Conservation (phyloP, 371 early-diverging fungal genomes). For the Massospora cicadina region DNA sequence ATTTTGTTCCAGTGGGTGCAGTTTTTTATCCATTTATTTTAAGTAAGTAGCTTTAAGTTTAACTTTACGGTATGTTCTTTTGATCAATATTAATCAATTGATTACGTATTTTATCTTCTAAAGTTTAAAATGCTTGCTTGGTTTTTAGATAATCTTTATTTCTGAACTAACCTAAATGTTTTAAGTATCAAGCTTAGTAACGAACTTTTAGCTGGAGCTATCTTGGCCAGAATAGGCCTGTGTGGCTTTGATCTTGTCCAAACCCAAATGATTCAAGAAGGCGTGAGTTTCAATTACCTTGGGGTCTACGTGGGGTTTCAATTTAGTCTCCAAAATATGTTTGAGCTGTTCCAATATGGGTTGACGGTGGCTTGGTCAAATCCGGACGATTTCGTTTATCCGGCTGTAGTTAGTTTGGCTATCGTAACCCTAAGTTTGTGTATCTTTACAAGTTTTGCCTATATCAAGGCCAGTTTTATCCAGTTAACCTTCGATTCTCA, state of each 20-base stretch:
- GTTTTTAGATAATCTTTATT: too few species aligned
- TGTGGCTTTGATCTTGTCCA: neutral
- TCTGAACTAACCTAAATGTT: too few species aligned
- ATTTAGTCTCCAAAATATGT: neutral
- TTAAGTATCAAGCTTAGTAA: too few species aligned
- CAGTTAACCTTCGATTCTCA: too few species aligned
- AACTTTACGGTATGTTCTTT: too few species aligned
- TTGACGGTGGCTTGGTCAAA: neutral
- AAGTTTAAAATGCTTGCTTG: too few species aligned
- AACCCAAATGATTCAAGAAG: neutral
- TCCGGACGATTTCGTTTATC: neutral
- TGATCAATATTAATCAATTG: too few species aligned
- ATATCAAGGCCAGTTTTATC: neutral
- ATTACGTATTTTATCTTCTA: too few species aligned
- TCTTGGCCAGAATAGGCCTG: neutral
- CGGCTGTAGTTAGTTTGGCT: neutral
- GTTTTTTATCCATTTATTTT: too few species aligned
- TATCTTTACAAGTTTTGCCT: neutral
- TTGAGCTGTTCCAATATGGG: neutral
- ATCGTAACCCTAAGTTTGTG: neutral
- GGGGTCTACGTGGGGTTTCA: neutral
- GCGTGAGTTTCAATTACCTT: neutral
- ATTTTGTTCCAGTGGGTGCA: neutral
- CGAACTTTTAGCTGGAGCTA: neutral
- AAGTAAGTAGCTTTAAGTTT: too few species aligned